Conservation (phyloP, 495 filamentous ascomycete species). For the Podospora appendiculata region DNA sequence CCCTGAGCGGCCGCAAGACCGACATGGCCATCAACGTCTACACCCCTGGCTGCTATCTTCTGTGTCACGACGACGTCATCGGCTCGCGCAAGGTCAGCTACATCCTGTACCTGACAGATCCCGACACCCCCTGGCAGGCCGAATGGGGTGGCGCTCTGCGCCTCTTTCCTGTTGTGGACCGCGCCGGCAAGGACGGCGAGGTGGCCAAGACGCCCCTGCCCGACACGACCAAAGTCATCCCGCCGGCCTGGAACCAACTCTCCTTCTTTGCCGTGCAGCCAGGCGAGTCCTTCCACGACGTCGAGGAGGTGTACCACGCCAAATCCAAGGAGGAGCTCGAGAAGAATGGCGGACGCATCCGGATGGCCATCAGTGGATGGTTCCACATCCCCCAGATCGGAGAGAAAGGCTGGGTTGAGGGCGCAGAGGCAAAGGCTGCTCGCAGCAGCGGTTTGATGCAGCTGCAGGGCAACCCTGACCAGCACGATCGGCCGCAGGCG, state of each 20-base stretch:
- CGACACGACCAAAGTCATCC: slow-evolving; percentile 67
- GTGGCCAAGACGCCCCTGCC: slow-evolving; percentile 67
- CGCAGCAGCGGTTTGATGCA: slow-evolving; percentile 85
- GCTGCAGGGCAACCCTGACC: slow-evolving; percentile 81
- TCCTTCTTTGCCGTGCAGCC: slow-evolving; percentile 98
- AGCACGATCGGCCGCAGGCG: slow-evolving; percentile 72
- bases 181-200: slow-evolving; percentile 58
- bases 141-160: slow-evolving; percentile 93
- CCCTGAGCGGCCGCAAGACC: slow-evolving; percentile 86
- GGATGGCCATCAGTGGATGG: slow-evolving; percentile 99
- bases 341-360: slow-evolving; percentile 61
- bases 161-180: slow-evolving; percentile 68
- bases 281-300: slow-evolving; percentile 95
- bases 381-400: slow-evolving; percentile 96
- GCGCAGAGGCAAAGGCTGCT: slow-evolving; percentile 79
- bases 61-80: slow-evolving; percentile 98
- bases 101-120: slow-evolving; percentile 93
- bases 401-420: slow-evolving; percentile 85
- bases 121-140: slow-evolving; percentile 81
- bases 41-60: slow-evolving; percentile 86
- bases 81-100: slow-evolving; percentile 89
- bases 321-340: slow-evolving; percentile 41
- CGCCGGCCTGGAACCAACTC: slow-evolving; percentile 93
- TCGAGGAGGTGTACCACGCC: slow-evolving; percentile 89
- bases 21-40: slow-evolving; percentile 99